Evolutionary conservation across 176 grass and related monocot genomes (phyloP), one percentile per base, ranked within the genome.

Genomic region (Ensete glaucum): DNA sequence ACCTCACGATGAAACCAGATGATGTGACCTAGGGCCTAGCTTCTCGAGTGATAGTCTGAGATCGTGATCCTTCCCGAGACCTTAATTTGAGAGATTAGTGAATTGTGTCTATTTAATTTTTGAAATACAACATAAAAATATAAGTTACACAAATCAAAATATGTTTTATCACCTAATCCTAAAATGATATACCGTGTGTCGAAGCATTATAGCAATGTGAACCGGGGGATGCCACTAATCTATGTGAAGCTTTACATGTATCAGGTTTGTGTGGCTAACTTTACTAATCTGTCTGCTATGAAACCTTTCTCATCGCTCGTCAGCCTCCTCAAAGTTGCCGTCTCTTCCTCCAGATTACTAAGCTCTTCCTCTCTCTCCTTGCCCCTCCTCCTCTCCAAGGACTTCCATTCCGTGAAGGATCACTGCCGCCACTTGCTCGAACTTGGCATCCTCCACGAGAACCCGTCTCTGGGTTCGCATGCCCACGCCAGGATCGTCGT

Each of bases 201-300:
- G 82, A 96, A 96, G 71, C 92, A 96, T 83, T 96, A 96, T 60
- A 96, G 86, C 82, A 96, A 91, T 50, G 90, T 88, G 76, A 91
- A 89, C 73, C 92, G 89, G 80, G 85, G 92, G 71, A 96, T 96
- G 86, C 92, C 92, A 2, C 77, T 96, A 73, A 83, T 96, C 73
- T 96, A 96, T 87, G 92, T 96, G 52, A 96, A 96, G 64, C 80
- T 96, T 15, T 96, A 96, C 50, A 85, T 88, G 26, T 91, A 96
- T 79, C 92, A 96, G 92, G 92, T 96, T 53, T 71, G 22, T 20
- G 34, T 20, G 6, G 53, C 60, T 76, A 16, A 69, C 3, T 5
- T 19, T 22, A 53, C n/a, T 34, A 6, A 43, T 25, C 20, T 6
- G 9, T 2, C 9, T 15, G 49, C 50, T n/a, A 72, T 72, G 70